These are phyloP conservation scores for Melastoma candidum DNA, from an alignment of 441 rosid species.

Conservation along the genomic window DNA sequence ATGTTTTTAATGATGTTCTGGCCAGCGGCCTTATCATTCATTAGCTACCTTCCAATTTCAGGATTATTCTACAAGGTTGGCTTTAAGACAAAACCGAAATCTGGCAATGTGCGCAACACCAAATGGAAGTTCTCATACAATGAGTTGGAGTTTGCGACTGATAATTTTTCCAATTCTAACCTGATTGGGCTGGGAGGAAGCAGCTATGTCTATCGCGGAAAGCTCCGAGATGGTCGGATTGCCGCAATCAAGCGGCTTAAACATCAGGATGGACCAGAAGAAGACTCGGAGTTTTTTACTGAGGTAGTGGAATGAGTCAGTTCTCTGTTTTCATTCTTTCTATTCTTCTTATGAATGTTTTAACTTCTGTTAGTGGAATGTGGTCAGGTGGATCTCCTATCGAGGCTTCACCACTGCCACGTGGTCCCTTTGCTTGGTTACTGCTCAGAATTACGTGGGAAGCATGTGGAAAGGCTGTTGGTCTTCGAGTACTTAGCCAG, in stretches of 20 bases:
- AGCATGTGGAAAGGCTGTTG: slow-evolving; percentile 67
- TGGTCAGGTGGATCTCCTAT: slow-evolving; percentile 63
- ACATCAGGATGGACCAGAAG: slow-evolving; percentile 56
- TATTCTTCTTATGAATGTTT: slow-evolving; percentile 1
- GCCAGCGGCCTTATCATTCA: neutral
- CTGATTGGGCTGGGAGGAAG: slow-evolving; percentile 86
- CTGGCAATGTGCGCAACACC: slow-evolving; percentile 44
- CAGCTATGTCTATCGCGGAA: slow-evolving; percentile 77
- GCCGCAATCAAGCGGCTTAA: slow-evolving; percentile 80
- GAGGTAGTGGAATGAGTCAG: slow-evolving; percentile 36
- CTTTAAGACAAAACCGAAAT: slow-evolving; percentile 36
- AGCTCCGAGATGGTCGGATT: slow-evolving; percentile 66
- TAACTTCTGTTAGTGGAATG: neutral
- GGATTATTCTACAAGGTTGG: slow-evolving; percentile 61
- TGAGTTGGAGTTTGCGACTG: slow-evolving; percentile 71
- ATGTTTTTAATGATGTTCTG: neutral
- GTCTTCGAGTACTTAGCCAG: slow-evolving; percentile 75
- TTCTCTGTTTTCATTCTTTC: neutral
- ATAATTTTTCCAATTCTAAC: slow-evolving; percentile 60
- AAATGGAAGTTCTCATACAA: slow-evolving; percentile 52
- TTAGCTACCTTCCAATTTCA: slow-evolving; percentile 17
- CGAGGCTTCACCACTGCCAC: slow-evolving; percentile 87
- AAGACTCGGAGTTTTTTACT: slow-evolving; percentile 50
- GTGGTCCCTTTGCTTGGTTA: slow-evolving; percentile 89
- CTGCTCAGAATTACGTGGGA: slow-evolving; percentile 73